phyloP scores from a whole-genome alignment of 2,329 filamentous ascomycete genomes.

The Cladosporium sp. region DNA sequence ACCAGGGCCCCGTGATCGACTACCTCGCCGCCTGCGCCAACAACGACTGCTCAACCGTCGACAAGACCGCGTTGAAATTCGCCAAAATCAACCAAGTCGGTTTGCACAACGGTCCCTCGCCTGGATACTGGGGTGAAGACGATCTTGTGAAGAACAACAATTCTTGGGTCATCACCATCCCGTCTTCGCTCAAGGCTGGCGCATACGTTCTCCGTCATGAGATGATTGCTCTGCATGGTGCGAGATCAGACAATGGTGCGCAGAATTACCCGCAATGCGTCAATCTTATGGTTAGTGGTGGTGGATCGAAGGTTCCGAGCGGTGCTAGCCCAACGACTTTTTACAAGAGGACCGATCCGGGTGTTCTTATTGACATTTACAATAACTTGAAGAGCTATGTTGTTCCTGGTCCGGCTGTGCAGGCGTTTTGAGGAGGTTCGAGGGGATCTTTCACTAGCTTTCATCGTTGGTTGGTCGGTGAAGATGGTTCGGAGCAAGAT shows the following conservation, averaged over 20 bases:
- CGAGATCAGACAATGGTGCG: slow-evolving; percentile 40
- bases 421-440: neutral
- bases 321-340: slow-evolving; percentile 52
- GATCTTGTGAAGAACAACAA: slow-evolving; percentile 47
- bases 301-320: slow-evolving; percentile 43
- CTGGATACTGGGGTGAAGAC: slow-evolving; percentile 54
- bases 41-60: slow-evolving; percentile 52
- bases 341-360: slow-evolving; percentile 54
- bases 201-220: slow-evolving; percentile 54
- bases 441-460: too few relatives aligned
- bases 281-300: slow-evolving; percentile 14
- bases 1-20: slow-evolving; percentile 60
- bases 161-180: slow-evolving; percentile 44
- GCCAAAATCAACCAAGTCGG: slow-evolving; percentile 61
- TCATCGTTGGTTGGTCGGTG: too few relatives aligned
- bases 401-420: slow-evolving; percentile 46
- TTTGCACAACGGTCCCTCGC: slow-evolving; percentile 40
- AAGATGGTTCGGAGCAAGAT: too few relatives aligned
- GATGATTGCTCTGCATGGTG: slow-evolving; percentile 46
- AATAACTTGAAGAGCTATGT: slow-evolving; percentile 40
- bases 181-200: slow-evolving; percentile 39
- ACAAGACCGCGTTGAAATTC: slow-evolving; percentile 52
- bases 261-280: slow-evolving; percentile 51
- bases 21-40: slow-evolving; percentile 57
- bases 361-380: slow-evolving; percentile 59